Evolutionary conservation across 2,329 filamentous ascomycete genomes (phyloP).

Genomic region (Gaeumannomyces sp.): DNA sequence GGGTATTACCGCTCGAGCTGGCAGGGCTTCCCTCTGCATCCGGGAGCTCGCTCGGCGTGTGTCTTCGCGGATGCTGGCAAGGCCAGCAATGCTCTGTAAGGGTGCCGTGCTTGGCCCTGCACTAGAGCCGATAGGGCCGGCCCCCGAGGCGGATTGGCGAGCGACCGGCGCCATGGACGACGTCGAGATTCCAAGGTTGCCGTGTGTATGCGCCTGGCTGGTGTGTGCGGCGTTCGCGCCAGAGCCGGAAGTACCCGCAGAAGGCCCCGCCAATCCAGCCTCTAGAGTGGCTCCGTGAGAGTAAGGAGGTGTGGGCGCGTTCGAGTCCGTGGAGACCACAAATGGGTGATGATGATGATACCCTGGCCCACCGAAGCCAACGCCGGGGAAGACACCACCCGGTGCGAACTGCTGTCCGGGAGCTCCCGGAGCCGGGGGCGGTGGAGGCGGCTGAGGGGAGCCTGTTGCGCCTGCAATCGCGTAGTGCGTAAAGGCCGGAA

Average conservation of each 20-base stretch:
- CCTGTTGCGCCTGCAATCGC: background rate
- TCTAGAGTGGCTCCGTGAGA: conserved; percentile 1
- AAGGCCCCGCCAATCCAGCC: conserved; percentile 6
- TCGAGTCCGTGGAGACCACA: background rate
- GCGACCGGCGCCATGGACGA: background rate
- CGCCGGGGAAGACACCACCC: background rate
- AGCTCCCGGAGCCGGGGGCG: conserved; percentile 3
- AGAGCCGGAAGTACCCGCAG: background rate
- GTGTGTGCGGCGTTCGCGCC: background rate
- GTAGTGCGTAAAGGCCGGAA: background rate
- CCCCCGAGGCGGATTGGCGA: background rate
- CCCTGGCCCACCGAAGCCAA: background rate
- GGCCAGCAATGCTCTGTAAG: background rate
- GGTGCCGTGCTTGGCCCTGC: conserved; percentile 1
- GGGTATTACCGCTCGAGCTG: background rate
- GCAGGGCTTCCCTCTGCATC: background rate
- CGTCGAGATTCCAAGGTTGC: background rate
- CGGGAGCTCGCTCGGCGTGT: background rate
- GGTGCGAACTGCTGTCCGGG: background rate
- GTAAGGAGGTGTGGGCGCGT: background rate
- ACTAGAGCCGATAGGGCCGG: background rate
- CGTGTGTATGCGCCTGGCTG: background rate
- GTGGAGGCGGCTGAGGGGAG: conserved; percentile 2
- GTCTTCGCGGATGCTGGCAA: background rate
- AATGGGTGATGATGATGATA: background rate